Evolutionary conservation across 345 rosid genomes (phyloP).

Genomic region (Moricandia arvensis): DNA sequence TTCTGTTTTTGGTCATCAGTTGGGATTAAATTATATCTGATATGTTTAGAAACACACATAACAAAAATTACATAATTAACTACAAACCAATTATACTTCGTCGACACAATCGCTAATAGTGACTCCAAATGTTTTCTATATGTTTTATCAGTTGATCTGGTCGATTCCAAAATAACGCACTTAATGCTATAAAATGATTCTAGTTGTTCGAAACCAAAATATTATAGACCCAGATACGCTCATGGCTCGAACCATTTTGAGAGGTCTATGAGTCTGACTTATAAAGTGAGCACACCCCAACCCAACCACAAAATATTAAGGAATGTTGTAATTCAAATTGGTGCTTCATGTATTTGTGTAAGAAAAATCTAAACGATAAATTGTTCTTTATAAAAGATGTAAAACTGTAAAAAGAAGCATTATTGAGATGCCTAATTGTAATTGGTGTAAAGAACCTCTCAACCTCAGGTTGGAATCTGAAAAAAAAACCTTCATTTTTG

Average conservation of each 20-base stretch:
- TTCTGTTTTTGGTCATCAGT: not conserved
- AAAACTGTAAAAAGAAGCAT: constrained; percentile 13
- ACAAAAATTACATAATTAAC: not conserved
- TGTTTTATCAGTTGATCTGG: no score
- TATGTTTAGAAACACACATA: not conserved
- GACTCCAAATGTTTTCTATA: not conserved
- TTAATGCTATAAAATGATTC: no score
- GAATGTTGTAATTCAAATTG: not conserved
- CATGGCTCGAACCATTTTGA: not conserved
- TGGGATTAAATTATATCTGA: not conserved
- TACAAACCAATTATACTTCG: not conserved
- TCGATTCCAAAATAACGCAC: no score
- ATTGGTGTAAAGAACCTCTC: constrained; percentile 17
- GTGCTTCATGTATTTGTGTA: not conserved
- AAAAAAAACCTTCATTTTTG: not conserved
- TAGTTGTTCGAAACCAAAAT: not conserved
- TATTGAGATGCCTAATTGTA: constrained; percentile 1
- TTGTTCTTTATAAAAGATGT: not conserved
- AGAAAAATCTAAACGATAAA: not conserved
- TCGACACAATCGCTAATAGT: not conserved
- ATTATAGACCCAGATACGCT: not conserved
- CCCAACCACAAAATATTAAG: not conserved
- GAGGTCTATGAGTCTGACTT: not conserved
- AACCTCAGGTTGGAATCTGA: constrained; percentile 12
- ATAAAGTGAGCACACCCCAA: not conserved